Base-by-base conservation (phyloP, 1,139 yeast species). In the Candida pseudoviswanathii region DNA sequence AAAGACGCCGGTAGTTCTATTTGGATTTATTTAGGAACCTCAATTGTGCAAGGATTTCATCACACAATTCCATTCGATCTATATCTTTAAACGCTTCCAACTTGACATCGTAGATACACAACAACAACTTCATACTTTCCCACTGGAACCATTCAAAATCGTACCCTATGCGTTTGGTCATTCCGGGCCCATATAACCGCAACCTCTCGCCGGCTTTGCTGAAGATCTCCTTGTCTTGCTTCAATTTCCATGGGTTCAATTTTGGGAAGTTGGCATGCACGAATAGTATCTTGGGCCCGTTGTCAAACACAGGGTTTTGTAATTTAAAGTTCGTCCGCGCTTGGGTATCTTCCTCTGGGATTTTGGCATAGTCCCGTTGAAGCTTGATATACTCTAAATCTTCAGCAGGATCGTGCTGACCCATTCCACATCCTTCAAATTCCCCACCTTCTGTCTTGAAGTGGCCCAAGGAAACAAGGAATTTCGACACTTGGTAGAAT, bases 241-340 rank as follows among this genome's bases (percentile, higher is more conserved):
- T 71, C 51, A 82, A 68, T 7, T 67, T 67, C 71, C 82, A 76
- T 2, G 89, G 89, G 56, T 84, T 81, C 52, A 84, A 71, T 62
- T 85, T 85, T 27, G 86, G 86, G 69, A 75, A 81, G 61, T 85
- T 84, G 45, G 87, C 81, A 61, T 86, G 91, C 49, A 85, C 79
- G 57, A 86, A 85, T 55, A 81, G 62, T 40, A 79, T 68, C 22
- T 73, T 60, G 1, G 85, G 81, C 6, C 66, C 67, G 38, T 62
- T 59, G 30, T 56, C 56, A 10, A 62, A 54, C 16, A 66, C 51
- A n/a, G 59, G 54, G 41, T 58, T 62, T 21, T 51, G 51, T 22
- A 42, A 47, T 46, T 52, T 52, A 34, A 51, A 53, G 7, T 9
- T 2, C 2, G 11, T 22, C 21, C 24, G 30, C 31, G 45, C 47